phyloP scores from a whole-genome alignment of 345 rosid species.

The Rhizophora apiculata region DNA sequence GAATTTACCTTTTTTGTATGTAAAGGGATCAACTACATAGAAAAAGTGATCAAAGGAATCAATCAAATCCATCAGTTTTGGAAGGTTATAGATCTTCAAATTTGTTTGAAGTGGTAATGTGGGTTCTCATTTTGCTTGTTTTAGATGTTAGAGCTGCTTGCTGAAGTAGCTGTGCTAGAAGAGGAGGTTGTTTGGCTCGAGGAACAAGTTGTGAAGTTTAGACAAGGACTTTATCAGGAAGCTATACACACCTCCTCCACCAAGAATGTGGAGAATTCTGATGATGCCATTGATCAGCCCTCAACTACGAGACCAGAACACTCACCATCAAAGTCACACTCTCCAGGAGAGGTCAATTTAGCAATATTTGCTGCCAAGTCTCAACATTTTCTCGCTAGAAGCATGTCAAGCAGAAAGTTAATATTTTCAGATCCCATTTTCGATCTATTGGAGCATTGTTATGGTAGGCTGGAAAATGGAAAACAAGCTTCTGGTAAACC shows the following conservation, averaged over 20 bases:
- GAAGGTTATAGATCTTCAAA: background rate
- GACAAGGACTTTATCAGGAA: conserved; percentile 57
- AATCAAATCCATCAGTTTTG: background rate
- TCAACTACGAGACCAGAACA: conserved; percentile 55
- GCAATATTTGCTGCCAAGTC: conserved; percentile 33
- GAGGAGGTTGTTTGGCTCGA: conserved; percentile 27
- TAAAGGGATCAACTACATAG: background rate
- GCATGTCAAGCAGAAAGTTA: conserved; percentile 64
- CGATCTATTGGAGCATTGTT: conserved; percentile 32
- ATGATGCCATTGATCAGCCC: conserved; percentile 39
- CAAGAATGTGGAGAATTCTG: conserved; percentile 54
- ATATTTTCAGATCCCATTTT: conserved; percentile 38
- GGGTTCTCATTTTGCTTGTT: background rate
- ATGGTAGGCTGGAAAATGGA: conserved; percentile 37
- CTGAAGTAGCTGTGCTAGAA: conserved; percentile 29
- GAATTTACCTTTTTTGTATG: background rate
- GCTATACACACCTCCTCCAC: conserved; percentile 66
- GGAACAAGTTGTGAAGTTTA: conserved; percentile 24
- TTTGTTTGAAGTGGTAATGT: conserved; percentile 39
- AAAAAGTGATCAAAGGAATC: background rate
- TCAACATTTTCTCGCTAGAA: conserved; percentile 59
- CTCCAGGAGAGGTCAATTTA: conserved; percentile 53
- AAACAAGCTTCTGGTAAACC: conserved; percentile 40
- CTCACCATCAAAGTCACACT: conserved; percentile 70
- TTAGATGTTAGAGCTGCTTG: conserved; percentile 24